These are phyloP conservation scores for Mortierella sp. DNA, from an alignment of 371 early-diverging fungal species.

Conservation along the genomic window DNA sequence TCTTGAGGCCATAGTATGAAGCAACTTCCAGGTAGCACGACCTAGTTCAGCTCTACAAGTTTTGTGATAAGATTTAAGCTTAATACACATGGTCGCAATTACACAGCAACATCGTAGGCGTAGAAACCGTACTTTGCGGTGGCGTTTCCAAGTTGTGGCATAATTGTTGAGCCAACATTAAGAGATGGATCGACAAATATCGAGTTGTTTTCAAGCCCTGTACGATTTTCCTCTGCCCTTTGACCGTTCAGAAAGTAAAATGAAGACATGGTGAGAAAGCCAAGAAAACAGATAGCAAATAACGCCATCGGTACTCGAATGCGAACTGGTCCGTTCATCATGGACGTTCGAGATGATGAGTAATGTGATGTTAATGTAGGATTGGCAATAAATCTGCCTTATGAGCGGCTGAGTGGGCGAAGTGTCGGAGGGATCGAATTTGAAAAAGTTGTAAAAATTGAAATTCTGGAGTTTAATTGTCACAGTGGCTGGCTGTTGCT, in stretches of 20 bases:
- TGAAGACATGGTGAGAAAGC: slow-evolving; percentile 28
- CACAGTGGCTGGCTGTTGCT: background rate
- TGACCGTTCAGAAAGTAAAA: slow-evolving; percentile 9
- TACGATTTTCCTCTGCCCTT: background rate
- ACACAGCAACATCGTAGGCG: background rate
- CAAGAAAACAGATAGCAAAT: slow-evolving; percentile 41
- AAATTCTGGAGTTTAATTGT: background rate
- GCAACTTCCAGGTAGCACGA: slow-evolving; percentile 82
- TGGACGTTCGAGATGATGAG: background rate
- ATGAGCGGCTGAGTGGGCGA: background rate
- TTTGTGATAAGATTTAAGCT: background rate
- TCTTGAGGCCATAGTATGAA: slow-evolving; percentile 98
- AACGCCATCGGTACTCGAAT: slow-evolving; percentile 29
- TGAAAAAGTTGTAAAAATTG: background rate
- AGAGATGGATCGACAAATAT: slow-evolving; percentile 40
- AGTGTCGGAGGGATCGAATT: background rate
- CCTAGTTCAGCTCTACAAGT: slow-evolving; percentile 85
- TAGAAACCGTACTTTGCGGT: slow-evolving; percentile 72
- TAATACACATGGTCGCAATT: background rate
- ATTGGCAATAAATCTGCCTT: background rate
- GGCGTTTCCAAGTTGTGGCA: slow-evolving; percentile 85
- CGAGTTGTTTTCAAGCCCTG: background rate
- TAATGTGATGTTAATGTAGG: background rate
- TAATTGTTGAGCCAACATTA: slow-evolving; percentile 67
- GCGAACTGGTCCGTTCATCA: slow-evolving; percentile 24